Base-by-base conservation (phyloP, 805 yeast genomes). In the Phaffomyces antillensis region DNA sequence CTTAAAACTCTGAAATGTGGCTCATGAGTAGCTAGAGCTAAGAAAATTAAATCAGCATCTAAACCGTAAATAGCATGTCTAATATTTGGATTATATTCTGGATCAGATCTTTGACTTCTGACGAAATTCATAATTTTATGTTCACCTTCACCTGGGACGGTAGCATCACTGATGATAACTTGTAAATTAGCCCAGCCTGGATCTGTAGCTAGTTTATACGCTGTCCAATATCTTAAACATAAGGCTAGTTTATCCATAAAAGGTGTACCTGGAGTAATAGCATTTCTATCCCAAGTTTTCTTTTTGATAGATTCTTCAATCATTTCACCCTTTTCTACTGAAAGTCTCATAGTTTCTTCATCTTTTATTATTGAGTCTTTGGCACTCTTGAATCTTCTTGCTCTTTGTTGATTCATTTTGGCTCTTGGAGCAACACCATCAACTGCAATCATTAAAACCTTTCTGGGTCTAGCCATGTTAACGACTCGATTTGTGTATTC, bases 341-440 rank as follows among this genome's bases (percentile, higher is more conserved):
- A 60, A n/a, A 66, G 42, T 45, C 77, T 71, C 45, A 77, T 82
- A 46, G 79, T 77, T 45, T 83, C 89, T 50, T 79, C 88, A 49
- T 83, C 76, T 39, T 83, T 83, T n/a, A 85, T 66, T 52, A 80
- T 75, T 4, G 96, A 96, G 54, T 91, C 98, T 61, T 81, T 81
- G 0, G 96, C 96, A 13, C 95, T 79, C 55, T 96, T 74, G 65
- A 90, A 90, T 61, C 98, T 77, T 70, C 98, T 81, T 3, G 96
- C 82, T 53, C 98, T 75, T 66, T 90, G 98, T 66, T 90, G 98
- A 63, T 91, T 90, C 96, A 90, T 90, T 63, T 90, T 90, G 25
- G 97, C 98, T 59, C 98, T 75, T 20, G 99, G 99, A 2, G 99
- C 99, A 31, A 93, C 99, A 45, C 99, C 99, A 69, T 93, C 99